Evolutionary conservation across 2,329 filamentous ascomycete genomes (phyloP), one percentile per base, ranked within the genome.

Genomic region (Clarireedia sp.): DNA sequence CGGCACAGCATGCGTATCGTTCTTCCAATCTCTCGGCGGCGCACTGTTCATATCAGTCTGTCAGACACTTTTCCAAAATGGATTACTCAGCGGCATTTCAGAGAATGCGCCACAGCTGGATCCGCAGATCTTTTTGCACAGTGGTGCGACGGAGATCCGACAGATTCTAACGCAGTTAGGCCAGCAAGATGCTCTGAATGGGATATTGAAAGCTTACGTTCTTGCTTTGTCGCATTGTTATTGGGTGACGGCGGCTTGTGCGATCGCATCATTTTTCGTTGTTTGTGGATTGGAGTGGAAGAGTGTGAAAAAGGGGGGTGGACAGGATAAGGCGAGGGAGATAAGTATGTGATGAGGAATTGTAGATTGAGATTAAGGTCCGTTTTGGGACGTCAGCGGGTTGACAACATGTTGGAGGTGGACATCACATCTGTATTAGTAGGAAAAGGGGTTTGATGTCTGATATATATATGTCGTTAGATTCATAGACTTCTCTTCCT

Each of bases 51-150:
- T 89, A 48, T 78, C 80, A 5, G 79, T 86, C 9, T 79, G 80
- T 0, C 82, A 89, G 67, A 81, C 83, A 19, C 54, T 87, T 46
- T 87, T 89, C 71, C 78, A 81, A 59, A 86, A 87, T 63, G 80
- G 77, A 0, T 72, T 89, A 17, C 71, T 81, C 46, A 67, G 74
- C 3, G 73, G 78, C 37, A 72, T 89, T 3, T 60, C 65, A n/a
- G 56, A 63, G 2, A 66, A 73, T 57, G 70, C 74, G 14, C 72
- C 76, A 1, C 68, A 69, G n/a, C 65, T 82, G n/a, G 70, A 78
- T 38, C 70, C 76, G 0, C 63, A 66, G 6, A 63, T 75, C 51
- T 78, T 82, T 59, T 74, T 80, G 64, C 73, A 78, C 63, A 75
- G 72, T 49, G 79, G 79, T 53, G 79, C 78, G 9, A 76, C 75